Conservation (phyloP, 2,329 filamentous ascomycete species). For the Fusarium guadeloupense region DNA sequence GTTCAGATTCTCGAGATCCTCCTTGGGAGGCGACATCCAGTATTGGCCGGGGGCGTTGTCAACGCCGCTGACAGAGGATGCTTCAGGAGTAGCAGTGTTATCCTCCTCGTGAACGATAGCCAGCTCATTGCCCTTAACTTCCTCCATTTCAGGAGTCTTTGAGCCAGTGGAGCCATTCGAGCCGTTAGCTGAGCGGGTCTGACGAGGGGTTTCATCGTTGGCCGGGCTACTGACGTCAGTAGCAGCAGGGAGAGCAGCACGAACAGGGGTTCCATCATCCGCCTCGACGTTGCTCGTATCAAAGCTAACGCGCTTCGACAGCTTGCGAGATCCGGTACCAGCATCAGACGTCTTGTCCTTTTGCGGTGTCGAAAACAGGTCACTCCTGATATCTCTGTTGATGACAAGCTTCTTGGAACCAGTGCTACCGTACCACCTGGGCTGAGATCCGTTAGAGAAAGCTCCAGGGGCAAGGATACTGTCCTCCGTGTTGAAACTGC, state of each 20-base stretch:
- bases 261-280: slow-evolving; percentile 49
- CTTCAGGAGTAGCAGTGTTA: slow-evolving; percentile 43
- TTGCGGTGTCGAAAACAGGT: slow-evolving; percentile 70
- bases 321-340: slow-evolving; percentile 57
- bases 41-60: slow-evolving; percentile 76
- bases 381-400: slow-evolving; percentile 83
- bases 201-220: slow-evolving; percentile 54
- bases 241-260: slow-evolving; percentile 49
- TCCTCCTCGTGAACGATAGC: slow-evolving; percentile 81
- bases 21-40: slow-evolving; percentile 82
- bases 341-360: slow-evolving; percentile 60
- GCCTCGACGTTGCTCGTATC: slow-evolving; percentile 68
- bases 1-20: slow-evolving; percentile 82
- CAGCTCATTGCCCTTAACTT: slow-evolving; percentile 78
- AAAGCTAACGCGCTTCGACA: slow-evolving; percentile 92
- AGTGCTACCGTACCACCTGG: slow-evolving; percentile 71
- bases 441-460: slow-evolving; percentile 74
- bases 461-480: slow-evolving; percentile 88
- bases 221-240: slow-evolving; percentile 45
- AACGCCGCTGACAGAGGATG: slow-evolving; percentile 35
- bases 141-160: slow-evolving; percentile 71
- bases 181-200: slow-evolving; percentile 59
- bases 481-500: slow-evolving; percentile 82
- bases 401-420: slow-evolving; percentile 92
- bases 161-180: slow-evolving; percentile 46